Conservation (phyloP, 495 filamentous ascomycete species). For the Hyphodiscus hymeniophilus region DNA sequence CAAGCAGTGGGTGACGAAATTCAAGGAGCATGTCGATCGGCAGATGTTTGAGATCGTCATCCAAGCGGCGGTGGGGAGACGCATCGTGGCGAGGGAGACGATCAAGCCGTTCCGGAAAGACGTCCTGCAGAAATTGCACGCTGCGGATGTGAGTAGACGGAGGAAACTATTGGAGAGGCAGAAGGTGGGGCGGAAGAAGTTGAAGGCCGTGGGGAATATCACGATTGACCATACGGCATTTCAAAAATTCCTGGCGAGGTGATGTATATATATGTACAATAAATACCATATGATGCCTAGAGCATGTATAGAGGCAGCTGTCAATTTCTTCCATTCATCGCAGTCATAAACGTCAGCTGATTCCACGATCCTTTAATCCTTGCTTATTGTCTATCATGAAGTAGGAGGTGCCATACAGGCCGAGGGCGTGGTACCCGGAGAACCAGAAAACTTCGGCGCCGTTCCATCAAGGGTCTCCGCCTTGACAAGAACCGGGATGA, state of each 20-base stretch:
- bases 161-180: constrained; percentile 92
- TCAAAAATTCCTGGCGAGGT: constrained; percentile 71
- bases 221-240: constrained; percentile 91
- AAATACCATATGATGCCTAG: background rate
- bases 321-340: background rate
- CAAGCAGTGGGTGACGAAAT: constrained; percentile 84
- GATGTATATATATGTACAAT: constrained; percentile 6
- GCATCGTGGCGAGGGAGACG: constrained; percentile 85
- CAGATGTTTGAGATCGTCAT: constrained; percentile 97
- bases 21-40: constrained; percentile 91
- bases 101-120: constrained; percentile 97
- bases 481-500: constrained; percentile 62
- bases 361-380: no score
- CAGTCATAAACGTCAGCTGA: background rate
- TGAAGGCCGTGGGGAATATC: constrained; percentile 68
- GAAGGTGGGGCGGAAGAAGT: constrained; percentile 88
- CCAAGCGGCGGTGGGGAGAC: constrained; percentile 77
- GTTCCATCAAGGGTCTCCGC: constrained; percentile 25
- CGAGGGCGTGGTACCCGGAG: constrained; percentile 1
- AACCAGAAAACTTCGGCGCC: background rate
- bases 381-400: background rate
- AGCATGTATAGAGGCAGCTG: no score
- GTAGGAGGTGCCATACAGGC: constrained; percentile 7
- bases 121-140: constrained; percentile 86
- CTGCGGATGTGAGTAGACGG: constrained; percentile 73